Conservation (phyloP, 2,329 filamentous ascomycete genomes). For the Massarina eburnea region DNA sequence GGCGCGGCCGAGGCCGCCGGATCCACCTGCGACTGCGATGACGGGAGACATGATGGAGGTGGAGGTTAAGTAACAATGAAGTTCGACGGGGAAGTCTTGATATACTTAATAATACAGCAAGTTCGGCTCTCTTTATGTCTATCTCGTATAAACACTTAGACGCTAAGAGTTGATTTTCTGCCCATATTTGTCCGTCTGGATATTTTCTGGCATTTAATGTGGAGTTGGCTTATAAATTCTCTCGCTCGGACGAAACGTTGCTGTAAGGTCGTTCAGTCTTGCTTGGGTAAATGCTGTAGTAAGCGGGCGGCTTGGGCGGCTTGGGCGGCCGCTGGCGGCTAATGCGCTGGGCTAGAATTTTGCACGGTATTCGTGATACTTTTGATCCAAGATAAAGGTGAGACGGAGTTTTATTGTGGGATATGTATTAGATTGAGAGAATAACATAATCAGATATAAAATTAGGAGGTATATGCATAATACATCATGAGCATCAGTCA, state of each 20-base stretch:
- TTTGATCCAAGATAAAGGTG: no score
- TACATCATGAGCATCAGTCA: no score
- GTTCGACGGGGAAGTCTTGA: neutral
- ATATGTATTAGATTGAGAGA: no score
- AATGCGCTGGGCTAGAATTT: neutral
- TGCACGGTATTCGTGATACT: no score
- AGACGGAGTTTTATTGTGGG: no score
- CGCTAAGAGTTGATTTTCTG: neutral
- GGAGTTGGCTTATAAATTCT: no score
- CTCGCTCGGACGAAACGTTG: no score
- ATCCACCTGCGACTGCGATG: conserved; percentile 53
- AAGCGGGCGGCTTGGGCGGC: neutral
- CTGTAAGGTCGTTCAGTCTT: no score
- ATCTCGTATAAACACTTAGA: neutral
- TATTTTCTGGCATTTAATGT: no score
- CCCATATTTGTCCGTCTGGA: no score
- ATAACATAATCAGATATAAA: no score
- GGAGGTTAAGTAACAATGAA: neutral
- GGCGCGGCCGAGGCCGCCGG: conserved; percentile 48
- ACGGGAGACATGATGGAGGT: conserved; percentile 17
- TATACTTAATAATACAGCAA: neutral
- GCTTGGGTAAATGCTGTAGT: neutral
- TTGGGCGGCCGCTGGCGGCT: neutral
- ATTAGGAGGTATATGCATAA: no score
- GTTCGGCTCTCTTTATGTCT: neutral